Conservation (phyloP, 1,139 yeast species). For the Candida tropicalis region DNA sequence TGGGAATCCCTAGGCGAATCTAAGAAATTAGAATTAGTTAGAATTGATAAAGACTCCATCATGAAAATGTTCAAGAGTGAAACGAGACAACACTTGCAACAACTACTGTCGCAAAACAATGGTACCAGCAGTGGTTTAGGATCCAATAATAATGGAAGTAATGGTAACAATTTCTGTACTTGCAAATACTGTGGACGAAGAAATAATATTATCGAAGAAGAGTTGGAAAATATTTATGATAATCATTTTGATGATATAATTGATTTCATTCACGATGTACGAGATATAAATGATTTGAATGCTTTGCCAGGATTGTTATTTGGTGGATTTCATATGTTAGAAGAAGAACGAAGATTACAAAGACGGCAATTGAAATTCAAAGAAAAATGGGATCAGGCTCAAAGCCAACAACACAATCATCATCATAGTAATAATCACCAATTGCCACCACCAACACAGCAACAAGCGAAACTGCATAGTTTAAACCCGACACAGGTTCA, state of each 20-base stretch:
- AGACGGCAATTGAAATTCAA: constrained; percentile 29
- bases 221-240: constrained; percentile 58
- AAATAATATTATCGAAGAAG: constrained; percentile 73
- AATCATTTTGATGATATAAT: constrained; percentile 59
- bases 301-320: constrained; percentile 44
- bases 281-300: constrained; percentile 44
- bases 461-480: neutral
- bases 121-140: constrained; percentile 6
- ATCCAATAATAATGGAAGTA: constrained; percentile 4
- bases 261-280: constrained; percentile 41
- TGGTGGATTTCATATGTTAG: constrained; percentile 44
- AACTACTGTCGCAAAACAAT: constrained; percentile 15
- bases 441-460: neutral
- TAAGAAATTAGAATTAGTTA: constrained; percentile 63
- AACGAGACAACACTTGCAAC: constrained; percentile 21
- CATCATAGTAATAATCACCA: neutral
- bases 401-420: constrained; percentile 10
- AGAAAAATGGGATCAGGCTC: constrained; percentile 16
- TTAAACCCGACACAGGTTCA: neutral
- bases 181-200: constrained; percentile 84
- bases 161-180: constrained; percentile 45
- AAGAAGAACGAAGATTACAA: constrained; percentile 38
- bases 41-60: constrained; percentile 71
- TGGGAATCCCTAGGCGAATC: constrained; percentile 71
- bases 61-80: constrained; percentile 58